phyloP scores from a whole-genome alignment of 73 alveolate species.

The Paramecium sonneborni region DNA sequence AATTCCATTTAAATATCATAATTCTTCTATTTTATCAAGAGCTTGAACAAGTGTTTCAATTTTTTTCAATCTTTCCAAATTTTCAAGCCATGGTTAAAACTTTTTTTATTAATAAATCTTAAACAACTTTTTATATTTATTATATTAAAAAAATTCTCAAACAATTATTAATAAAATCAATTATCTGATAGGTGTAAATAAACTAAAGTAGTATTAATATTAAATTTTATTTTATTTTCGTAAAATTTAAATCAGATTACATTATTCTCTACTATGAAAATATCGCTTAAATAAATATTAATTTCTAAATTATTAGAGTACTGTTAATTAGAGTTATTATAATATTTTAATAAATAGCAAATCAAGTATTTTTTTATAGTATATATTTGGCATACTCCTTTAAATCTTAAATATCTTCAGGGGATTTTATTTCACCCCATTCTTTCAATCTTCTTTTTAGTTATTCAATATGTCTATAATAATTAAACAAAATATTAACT shows the following conservation, averaged over 20 bases:
- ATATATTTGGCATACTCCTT: slow-evolving; percentile 33
- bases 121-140: background rate
- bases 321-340: background rate
- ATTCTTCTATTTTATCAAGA: background rate
- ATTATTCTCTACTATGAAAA: too few species aligned
- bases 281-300: background rate
- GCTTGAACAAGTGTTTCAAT: background rate
- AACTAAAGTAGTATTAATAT: too few species aligned
- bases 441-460: background rate
- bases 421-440: slow-evolving; percentile 44
- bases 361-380: background rate
- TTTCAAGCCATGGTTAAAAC: background rate
- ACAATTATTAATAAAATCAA: background rate
- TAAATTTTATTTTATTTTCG: too few species aligned
- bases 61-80: background rate
- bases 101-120: background rate
- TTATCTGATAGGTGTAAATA: too few species aligned
- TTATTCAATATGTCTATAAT: background rate
- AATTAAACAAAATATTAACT: background rate
- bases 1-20: background rate
- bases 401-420: slow-evolving; percentile 5
- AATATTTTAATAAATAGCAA: background rate
- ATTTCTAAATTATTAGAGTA: background rate
- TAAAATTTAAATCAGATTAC: too few species aligned
- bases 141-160: background rate